A percentile compares a stretch with the other conserved stretches of the same genome.
Conservation (phyloP, 306 rosid genomes). For the Ammopiptanthus mongolicus region DNA sequence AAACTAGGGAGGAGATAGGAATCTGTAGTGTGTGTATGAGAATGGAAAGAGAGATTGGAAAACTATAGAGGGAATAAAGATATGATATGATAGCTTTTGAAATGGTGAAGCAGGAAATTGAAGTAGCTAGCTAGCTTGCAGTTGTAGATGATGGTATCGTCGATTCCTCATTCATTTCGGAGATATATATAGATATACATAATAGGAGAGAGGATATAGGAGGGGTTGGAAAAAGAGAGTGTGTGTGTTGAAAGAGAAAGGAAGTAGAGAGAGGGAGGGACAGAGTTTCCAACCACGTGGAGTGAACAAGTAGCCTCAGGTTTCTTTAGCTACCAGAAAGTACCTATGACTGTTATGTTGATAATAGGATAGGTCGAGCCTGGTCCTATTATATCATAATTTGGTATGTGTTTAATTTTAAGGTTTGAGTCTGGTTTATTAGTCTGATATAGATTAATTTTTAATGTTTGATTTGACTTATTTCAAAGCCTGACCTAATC, state of each 20-base stretch:
- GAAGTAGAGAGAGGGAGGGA: not conserved
- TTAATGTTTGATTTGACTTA: too few relatives aligned
- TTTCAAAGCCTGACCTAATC: too few relatives aligned
- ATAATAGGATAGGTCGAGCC: too few relatives aligned
- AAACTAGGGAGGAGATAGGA: conserved; percentile 11
- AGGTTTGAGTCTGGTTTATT: too few relatives aligned
- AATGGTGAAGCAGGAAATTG: conserved; percentile 4
- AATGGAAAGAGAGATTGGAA: not conserved
- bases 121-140: not conserved
- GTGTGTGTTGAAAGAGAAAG: not conserved
- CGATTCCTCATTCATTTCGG: not conserved
- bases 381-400: too few relatives aligned
- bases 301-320: conserved; percentile 21
- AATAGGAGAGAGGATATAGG: not conserved
- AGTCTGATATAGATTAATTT: too few relatives aligned
- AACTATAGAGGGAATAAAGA: not conserved
- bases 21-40: not conserved
- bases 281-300: conserved; percentile 43
- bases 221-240: not conserved
- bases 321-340: not conserved
- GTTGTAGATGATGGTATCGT: not conserved
- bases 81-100: not conserved
- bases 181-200: conserved; percentile 27
- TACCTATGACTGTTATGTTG: not conserved
- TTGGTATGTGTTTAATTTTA: too few relatives aligned